A percentile compares a stretch with the other conserved stretches of the same genome.
These are phyloP conservation scores for Kwoniella pini DNA, from an alignment of 768 basidiomycete genomes.

Conservation along the genomic window DNA sequence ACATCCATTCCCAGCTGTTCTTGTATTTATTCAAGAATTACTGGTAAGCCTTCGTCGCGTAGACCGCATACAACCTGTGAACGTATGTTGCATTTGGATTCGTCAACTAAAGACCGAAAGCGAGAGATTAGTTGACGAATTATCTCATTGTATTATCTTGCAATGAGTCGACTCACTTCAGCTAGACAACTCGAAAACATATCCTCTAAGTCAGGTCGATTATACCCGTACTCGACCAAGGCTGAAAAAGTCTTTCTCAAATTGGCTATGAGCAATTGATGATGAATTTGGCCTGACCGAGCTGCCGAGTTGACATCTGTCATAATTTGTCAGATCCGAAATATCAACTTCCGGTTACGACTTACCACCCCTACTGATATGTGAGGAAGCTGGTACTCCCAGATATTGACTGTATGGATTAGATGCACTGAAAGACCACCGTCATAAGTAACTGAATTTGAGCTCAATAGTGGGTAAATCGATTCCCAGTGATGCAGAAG, in stretches of 20 bases:
- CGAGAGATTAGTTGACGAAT: background rate
- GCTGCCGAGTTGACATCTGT: constrained; percentile 18
- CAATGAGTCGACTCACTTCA: constrained; percentile 29
- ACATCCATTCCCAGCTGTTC: too few relatives aligned
- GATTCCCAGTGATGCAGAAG: too few relatives aligned
- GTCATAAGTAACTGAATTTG: background rate
- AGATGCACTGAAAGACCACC: background rate
- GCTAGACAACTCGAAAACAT: constrained; percentile 21
- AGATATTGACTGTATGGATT: constrained; percentile 21
- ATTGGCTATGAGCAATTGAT: constrained; percentile 16
- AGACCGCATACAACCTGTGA: constrained; percentile 46
- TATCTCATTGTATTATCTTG: background rate
- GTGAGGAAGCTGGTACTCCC: constrained; percentile 18
- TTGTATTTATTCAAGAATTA: too few relatives aligned
- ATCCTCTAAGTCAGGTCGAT: constrained; percentile 11
- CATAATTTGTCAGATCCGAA: background rate
- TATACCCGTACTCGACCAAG: constrained; percentile 27
- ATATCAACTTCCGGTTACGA: too few relatives aligned
- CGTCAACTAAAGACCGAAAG: constrained; percentile 17
- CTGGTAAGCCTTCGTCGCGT: constrained; percentile 43
- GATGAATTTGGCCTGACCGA: constrained; percentile 28
- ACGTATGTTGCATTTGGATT: constrained; percentile 28
- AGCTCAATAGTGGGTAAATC: background rate
- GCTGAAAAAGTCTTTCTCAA: constrained; percentile 20
- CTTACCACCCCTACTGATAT: constrained; percentile 25